phyloP scores from a whole-genome alignment of 1,284 basidiomycete species.

The Anthracocystis panici-leucophaei region DNA sequence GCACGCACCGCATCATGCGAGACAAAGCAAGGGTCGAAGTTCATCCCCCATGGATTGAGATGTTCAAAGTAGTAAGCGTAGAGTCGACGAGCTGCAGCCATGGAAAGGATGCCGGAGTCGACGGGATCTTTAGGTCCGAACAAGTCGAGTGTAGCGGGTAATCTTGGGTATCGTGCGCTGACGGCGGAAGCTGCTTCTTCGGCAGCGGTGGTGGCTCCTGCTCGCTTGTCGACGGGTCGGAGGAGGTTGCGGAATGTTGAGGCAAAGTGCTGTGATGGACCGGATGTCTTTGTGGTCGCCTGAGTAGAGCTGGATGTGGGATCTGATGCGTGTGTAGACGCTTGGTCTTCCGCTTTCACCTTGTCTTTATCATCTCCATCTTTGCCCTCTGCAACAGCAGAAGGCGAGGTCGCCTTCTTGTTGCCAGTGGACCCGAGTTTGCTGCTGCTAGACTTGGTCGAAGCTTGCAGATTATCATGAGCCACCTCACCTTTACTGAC shows the following conservation, averaged over 20 bases:
- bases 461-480: slow-evolving; percentile 38
- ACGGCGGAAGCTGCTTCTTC: slow-evolving; percentile 36
- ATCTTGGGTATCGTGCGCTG: slow-evolving; percentile 32
- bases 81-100: slow-evolving; percentile 33
- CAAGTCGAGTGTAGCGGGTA: slow-evolving; percentile 39
- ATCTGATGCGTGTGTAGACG: not conserved
- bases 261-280: slow-evolving; percentile 34
- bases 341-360: slow-evolving; percentile 8
- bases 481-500: slow-evolving; percentile 52
- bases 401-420: slow-evolving; percentile 15
- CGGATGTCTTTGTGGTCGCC: slow-evolving; percentile 10
- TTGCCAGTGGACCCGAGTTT: slow-evolving; percentile 1
- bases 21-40: slow-evolving; percentile 42
- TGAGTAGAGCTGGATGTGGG: slow-evolving; percentile 1
- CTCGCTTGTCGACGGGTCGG: slow-evolving; percentile 42
- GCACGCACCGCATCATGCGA: slow-evolving; percentile 44
- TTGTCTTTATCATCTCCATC: not conserved
- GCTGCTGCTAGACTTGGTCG: slow-evolving; percentile 14
- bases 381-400: not conserved
- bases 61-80: slow-evolving; percentile 49
- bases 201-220: slow-evolving; percentile 18
- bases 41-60: slow-evolving; percentile 51
- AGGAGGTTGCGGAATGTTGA: slow-evolving; percentile 47
- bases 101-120: slow-evolving; percentile 39
- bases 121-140: slow-evolving; percentile 41